Conservation (phyloP, 2,329 filamentous ascomycete genomes). For the Parastagonospora avenae region DNA sequence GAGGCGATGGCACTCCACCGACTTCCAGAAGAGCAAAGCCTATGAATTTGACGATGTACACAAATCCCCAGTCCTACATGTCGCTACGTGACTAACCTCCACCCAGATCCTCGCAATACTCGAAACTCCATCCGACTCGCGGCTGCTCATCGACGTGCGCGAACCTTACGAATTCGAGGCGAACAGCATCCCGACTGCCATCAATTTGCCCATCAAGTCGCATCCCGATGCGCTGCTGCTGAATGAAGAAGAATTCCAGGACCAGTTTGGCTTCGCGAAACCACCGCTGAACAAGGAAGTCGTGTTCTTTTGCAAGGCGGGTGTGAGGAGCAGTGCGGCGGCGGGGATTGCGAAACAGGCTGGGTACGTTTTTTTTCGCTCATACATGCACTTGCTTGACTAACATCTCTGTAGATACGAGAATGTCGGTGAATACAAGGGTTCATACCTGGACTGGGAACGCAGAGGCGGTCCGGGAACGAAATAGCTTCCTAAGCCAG, state of each 20-base stretch:
- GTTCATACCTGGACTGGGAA: constrained; percentile 84
- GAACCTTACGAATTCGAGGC: constrained; percentile 70
- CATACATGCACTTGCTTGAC: constrained; percentile 40
- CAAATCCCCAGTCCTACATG: neutral
- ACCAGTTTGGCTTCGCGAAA: constrained; percentile 72
- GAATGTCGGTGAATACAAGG: constrained; percentile 72
- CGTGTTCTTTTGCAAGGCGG: constrained; percentile 91
- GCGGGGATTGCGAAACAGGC: constrained; percentile 76
- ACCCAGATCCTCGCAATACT: constrained; percentile 43
- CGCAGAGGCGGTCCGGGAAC: constrained; percentile 66
- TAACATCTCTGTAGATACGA: constrained; percentile 56
- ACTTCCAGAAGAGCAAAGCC: constrained; percentile 34
- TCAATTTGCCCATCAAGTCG: constrained; percentile 81
- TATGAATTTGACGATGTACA: constrained; percentile 49
- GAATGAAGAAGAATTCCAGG: constrained; percentile 76
- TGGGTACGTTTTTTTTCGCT: constrained; percentile 65
- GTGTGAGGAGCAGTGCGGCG: constrained; percentile 79
- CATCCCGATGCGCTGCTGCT: constrained; percentile 82
- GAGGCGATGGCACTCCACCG: constrained; percentile 44
- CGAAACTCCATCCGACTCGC: constrained; percentile 29
- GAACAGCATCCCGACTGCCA: constrained; percentile 75
- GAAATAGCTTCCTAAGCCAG: constrained; percentile 21
- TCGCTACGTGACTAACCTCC: neutral
- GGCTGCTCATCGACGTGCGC: constrained; percentile 65
- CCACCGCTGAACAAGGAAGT: constrained; percentile 30